These are phyloP conservation scores for Canavalia gladiata DNA, from an alignment of 306 rosid species.

Conservation along the genomic window DNA sequence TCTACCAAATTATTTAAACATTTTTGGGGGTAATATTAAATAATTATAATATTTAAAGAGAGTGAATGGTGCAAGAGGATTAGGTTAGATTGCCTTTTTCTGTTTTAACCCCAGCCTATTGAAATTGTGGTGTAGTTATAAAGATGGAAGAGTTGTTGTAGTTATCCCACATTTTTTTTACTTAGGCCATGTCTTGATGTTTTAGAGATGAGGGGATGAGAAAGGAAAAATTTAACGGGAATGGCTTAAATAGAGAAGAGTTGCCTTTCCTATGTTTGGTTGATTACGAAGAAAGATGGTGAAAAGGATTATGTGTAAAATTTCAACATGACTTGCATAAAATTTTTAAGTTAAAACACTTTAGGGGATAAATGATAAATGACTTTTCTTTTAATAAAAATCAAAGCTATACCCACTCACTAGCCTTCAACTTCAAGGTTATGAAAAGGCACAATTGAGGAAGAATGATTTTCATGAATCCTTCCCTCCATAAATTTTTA, in stretches of 20 bases:
- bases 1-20: background rate
- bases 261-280: constrained; percentile 4
- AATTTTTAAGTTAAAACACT: background rate
- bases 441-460: background rate
- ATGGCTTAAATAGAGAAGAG: background rate
- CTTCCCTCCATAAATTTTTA: background rate
- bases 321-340: background rate
- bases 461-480: background rate
- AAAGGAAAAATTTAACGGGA: background rate
- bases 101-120: background rate
- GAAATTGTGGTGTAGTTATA: background rate
- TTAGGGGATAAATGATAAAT: background rate
- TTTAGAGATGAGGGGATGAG: background rate
- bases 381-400: background rate
- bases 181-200: background rate
- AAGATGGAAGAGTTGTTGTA: background rate
- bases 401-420: background rate
- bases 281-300: background rate
- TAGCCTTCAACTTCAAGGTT: background rate
- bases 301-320: constrained; percentile 1
- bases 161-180: background rate
- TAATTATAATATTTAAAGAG: constrained; percentile 18
- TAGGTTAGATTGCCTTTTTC: background rate
- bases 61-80: constrained; percentile 13
- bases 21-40: background rate